Percentiles rank a stretch among this genome's conserved stretches.
phyloP scores from a whole-genome alignment of 1,139 yeast species.

The Blastobotrys buckinghamii region DNA sequence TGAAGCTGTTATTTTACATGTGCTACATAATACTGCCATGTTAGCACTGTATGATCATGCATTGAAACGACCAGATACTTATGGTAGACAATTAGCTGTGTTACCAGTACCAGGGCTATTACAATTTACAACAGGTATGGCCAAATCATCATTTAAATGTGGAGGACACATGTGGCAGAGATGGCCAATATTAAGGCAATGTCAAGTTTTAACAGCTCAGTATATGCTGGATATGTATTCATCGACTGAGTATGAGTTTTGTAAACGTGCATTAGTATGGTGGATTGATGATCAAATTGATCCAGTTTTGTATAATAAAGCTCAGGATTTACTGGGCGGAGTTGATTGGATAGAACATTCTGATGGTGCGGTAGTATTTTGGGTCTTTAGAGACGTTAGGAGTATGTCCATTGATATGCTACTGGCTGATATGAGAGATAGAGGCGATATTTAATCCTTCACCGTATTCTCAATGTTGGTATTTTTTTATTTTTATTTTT shows the following conservation, averaged over 20 bases:
- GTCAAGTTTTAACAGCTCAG: slow-evolving; percentile 17
- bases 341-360: slow-evolving; percentile 20
- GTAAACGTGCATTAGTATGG: slow-evolving; percentile 20
- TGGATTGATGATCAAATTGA: slow-evolving; percentile 17
- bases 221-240: slow-evolving; percentile 17
- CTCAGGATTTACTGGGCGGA: slow-evolving; percentile 16
- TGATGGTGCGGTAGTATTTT: slow-evolving; percentile 22
- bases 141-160: slow-evolving; percentile 20
- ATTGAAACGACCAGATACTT: slow-evolving; percentile 13
- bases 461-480: background rate
- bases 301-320: slow-evolving; percentile 14
- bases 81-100: slow-evolving; percentile 19
- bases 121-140: slow-evolving; percentile 23
- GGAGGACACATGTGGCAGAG: slow-evolving; percentile 16
- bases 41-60: slow-evolving; percentile 18
- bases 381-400: slow-evolving; percentile 22
- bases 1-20: slow-evolving; percentile 21
- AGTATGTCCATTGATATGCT: slow-evolving; percentile 19
- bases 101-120: slow-evolving; percentile 22
- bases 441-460: background rate
- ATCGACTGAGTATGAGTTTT: slow-evolving; percentile 18
- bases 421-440: slow-evolving; percentile 10
- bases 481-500: background rate
- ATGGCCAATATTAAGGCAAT: slow-evolving; percentile 20
- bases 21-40: slow-evolving; percentile 20